These are phyloP conservation scores for Aaosphaeria arxii DNA, from an alignment of 2,329 filamentous ascomycete genomes.

Conservation along the genomic window DNA sequence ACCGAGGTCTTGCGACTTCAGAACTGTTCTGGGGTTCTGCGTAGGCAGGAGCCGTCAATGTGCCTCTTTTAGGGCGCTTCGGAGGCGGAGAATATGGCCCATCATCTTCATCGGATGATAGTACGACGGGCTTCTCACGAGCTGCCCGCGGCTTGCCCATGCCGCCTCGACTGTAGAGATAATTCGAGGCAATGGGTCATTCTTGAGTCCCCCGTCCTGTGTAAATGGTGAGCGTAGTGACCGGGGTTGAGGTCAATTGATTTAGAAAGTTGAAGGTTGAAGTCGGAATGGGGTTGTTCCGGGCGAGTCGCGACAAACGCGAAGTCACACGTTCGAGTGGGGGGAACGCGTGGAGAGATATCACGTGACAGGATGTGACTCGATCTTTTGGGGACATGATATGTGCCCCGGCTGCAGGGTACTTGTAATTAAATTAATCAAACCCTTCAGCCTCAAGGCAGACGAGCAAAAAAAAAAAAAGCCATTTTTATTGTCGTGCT, in stretches of 20 bases:
- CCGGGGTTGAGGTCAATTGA: too few species aligned
- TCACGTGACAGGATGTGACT: not conserved
- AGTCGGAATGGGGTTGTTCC: not conserved
- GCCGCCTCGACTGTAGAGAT: conserved; percentile 21
- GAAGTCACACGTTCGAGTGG: not conserved
- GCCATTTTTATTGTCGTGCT: too few species aligned
- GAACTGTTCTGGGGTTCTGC: conserved; percentile 3
- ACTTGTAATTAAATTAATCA: too few species aligned
- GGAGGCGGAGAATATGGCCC: conserved; percentile 26
- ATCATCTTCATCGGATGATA: conserved; percentile 35
- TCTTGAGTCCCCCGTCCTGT: conserved; percentile 8
- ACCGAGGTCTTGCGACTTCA: too few species aligned
- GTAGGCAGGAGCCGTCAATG: conserved; percentile 14
- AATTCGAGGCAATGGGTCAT: conserved; percentile 24
- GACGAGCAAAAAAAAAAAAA: too few species aligned
- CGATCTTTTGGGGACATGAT: too few species aligned
- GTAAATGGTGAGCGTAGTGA: too few species aligned
- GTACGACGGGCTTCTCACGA: conserved; percentile 35
- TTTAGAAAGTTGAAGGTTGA: not conserved
- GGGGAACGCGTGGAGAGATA: not conserved
- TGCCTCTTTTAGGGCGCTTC: conserved; percentile 26
- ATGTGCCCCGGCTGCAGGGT: too few species aligned
- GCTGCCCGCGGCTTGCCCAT: conserved; percentile 39
- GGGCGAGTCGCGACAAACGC: not conserved
- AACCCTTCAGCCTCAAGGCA: too few species aligned